phyloP scores from a whole-genome alignment of 495 filamentous ascomycete species.

The Coniosporium apollinis region DNA sequence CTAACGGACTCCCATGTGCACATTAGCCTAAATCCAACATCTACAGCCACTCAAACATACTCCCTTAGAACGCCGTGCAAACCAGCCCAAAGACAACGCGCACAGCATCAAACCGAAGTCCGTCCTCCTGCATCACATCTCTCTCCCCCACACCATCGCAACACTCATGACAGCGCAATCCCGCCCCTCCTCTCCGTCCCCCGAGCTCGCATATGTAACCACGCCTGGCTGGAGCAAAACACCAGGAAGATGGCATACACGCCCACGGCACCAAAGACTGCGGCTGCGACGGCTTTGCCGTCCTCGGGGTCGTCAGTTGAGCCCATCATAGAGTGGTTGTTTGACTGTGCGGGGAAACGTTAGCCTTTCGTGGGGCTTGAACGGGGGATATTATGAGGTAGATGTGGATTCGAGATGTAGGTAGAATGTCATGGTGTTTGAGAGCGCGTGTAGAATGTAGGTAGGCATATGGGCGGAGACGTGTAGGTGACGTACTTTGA shows the following conservation, averaged over 20 bases:
- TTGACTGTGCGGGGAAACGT: slow-evolving; percentile 26
- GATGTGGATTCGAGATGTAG: slow-evolving; percentile 1
- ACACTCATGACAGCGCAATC: slow-evolving; percentile 40
- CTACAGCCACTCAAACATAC: too few relatives aligned
- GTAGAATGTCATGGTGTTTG: too few relatives aligned
- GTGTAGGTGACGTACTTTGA: slow-evolving; percentile 34
- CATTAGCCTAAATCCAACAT: too few relatives aligned
- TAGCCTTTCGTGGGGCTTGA: slow-evolving; percentile 5
- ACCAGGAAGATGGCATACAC: slow-evolving; percentile 78
- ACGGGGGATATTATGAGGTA: too few relatives aligned
- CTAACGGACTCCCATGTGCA: too few relatives aligned
- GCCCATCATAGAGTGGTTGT: slow-evolving; percentile 69
- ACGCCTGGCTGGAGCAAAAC: slow-evolving; percentile 76
- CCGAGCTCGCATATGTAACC: slow-evolving; percentile 59
- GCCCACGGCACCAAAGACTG: slow-evolving; percentile 68
- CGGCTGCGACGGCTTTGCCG: slow-evolving; percentile 58
- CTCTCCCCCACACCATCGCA: too few relatives aligned
- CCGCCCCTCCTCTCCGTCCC: slow-evolving; percentile 64
- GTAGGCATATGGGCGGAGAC: too few relatives aligned
- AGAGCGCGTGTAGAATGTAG: too few relatives aligned
- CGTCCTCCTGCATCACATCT: too few relatives aligned
- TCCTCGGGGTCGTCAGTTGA: slow-evolving; percentile 47
- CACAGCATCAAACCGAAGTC: too few relatives aligned
- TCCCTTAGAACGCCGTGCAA: too few relatives aligned
- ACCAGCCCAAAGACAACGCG: too few relatives aligned